These are phyloP conservation scores for Boletus sp. DNA, from an alignment of 768 basidiomycete species.

Conservation along the genomic window DNA sequence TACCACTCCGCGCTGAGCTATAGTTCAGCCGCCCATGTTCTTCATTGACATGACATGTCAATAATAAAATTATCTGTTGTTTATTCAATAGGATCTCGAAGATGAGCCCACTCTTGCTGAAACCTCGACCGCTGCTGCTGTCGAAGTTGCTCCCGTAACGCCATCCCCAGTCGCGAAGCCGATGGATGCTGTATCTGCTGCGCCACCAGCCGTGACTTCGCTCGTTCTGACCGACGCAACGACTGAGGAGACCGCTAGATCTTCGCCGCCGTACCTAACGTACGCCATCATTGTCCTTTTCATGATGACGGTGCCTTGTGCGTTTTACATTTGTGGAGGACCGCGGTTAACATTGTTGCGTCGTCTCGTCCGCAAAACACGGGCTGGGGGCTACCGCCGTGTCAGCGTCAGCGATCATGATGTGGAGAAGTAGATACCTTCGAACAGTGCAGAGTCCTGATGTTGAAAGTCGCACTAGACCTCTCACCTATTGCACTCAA, in stretches of 20 bases:
- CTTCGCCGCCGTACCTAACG: slow-evolving; percentile 11
- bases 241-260: slow-evolving; percentile 1
- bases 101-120: slow-evolving; percentile 17
- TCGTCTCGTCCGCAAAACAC: slow-evolving; percentile 39
- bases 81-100: slow-evolving; percentile 46
- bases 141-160: slow-evolving; percentile 15
- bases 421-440: slow-evolving; percentile 41
- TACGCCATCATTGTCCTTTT: slow-evolving; percentile 32
- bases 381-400: slow-evolving; percentile 42
- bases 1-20: slow-evolving; percentile 94
- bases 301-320: slow-evolving; percentile 45
- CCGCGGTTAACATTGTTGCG: slow-evolving; percentile 28
- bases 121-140: slow-evolving; percentile 7
- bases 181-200: not conserved
- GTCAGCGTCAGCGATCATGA: slow-evolving; percentile 52
- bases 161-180: slow-evolving; percentile 4
- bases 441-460: not conserved
- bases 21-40: slow-evolving; percentile 46
- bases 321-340: slow-evolving; percentile 50
- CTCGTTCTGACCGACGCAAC: not conserved
- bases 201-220: not conserved
- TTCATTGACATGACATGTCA: slow-evolving; percentile 41
- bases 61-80: slow-evolving; percentile 50
- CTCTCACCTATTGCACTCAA: not conserved
- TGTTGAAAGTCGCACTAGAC: not conserved